Evolutionary conservation across 2,329 filamentous ascomycete species (phyloP).

Genomic region (Aciculosporium take): DNA sequence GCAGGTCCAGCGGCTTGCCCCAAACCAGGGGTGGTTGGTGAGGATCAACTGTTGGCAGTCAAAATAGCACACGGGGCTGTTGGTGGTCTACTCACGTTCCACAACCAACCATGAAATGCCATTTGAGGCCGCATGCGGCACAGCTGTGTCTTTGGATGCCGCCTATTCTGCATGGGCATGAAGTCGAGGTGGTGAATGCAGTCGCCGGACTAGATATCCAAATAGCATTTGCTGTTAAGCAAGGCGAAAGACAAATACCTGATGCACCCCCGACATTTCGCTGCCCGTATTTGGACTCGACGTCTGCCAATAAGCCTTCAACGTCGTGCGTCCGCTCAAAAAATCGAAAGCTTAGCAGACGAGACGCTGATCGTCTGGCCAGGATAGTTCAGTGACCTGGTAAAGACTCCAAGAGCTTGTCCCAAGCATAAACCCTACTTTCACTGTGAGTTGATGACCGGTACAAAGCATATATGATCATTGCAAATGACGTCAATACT

Average conservation of each 20-base stretch:
- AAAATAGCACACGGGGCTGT: slow-evolving; percentile 4
- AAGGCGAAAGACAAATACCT: slow-evolving; percentile 1
- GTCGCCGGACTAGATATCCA: not conserved
- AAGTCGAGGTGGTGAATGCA: not conserved
- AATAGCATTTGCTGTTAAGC: slow-evolving; percentile 4
- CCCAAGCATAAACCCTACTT: not conserved
- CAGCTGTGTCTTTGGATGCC: not conserved
- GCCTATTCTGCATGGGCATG: not conserved
- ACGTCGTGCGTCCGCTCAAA: not conserved
- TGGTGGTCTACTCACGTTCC: slow-evolving; percentile 6
- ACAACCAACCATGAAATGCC: slow-evolving; percentile 4
- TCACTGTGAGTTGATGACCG: not conserved
- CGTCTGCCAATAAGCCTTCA: not conserved
- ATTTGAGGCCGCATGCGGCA: slow-evolving; percentile 12
- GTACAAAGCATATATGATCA: not conserved
- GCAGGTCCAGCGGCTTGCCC: slow-evolving; percentile 4
- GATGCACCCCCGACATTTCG: not conserved
- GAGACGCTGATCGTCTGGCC: not conserved
- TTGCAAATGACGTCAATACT: not conserved
- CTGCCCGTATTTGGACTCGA: not conserved
- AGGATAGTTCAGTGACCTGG: not conserved
- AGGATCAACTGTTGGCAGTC: slow-evolving; percentile 9
- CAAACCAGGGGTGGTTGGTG: slow-evolving; percentile 7
- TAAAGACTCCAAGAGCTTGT: not conserved
- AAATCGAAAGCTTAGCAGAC: not conserved